Evolutionary conservation across 225 moss, liverwort and hornwort genomes (phyloP), one percentile per base, ranked within the genome.

Genomic region (Pseudoscleropodium purum): DNA sequence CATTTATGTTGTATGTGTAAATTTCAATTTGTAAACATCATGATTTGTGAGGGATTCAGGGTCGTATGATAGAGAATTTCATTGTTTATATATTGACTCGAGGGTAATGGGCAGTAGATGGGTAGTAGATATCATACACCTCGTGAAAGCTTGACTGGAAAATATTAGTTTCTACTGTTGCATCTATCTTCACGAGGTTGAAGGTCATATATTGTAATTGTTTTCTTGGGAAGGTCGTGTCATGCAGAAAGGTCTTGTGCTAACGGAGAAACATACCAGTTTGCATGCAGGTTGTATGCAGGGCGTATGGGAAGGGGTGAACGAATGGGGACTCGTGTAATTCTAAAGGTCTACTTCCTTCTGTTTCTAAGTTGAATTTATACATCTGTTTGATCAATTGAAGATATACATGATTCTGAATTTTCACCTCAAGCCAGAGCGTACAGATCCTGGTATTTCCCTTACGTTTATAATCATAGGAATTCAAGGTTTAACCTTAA

Each of bases 291-390:
- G 91, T 90, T 99, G 87, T 99, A 99, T 93, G 89, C 95, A 59
- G 99, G 99, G 91, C 93, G 96, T 91, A 95, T 97, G 41, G 91
- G 89, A 81, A 93, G 95, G 87, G 96, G 97, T 83, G 90, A 95
- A 84, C 94, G 96, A 84, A 97, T 96, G 97, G 99, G 99, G 41
- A 96, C 99, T 66, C 96, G 96, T 49, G 97, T 97, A 54, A 88
- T 99, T 60, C 86, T 99, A 14, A 99, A 99, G 96, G 96, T 95
- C 76, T 72, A 54, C 63, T 80, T 83, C 60, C 65, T 82, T 59
- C 10, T 34, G 47, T 59, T 78, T 75, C n/a, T n/a, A 19, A 33
- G 54, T n/a, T 34, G 27, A 39, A 61, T 52, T 52, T 19, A 3
- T 34, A 3, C 52, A 15, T 34, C 52, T 61, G 59, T 60, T 1